A percentile compares a stretch with the other conserved stretches of the same genome.
phyloP scores from a whole-genome alignment of 2,329 filamentous ascomycete genomes.

The Thelonectria blattea region DNA sequence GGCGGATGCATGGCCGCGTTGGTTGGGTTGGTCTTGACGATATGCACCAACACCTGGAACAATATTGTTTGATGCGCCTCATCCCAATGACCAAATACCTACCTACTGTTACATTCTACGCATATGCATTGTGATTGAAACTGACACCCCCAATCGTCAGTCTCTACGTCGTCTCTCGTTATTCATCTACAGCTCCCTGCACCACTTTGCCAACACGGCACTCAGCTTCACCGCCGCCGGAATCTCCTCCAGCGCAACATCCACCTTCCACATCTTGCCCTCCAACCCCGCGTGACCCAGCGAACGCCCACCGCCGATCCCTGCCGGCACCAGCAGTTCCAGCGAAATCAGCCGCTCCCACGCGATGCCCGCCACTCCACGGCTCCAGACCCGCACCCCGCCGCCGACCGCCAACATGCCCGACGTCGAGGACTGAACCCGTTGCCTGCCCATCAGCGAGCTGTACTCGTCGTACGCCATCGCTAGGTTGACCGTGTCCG shows the following conservation, averaged over 20 bases:
- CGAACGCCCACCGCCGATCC: conserved; percentile 57
- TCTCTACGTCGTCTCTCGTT: background rate
- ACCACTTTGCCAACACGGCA: conserved; percentile 73
- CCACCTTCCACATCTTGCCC: conserved; percentile 75
- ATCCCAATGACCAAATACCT: too few species aligned
- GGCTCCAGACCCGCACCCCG: conserved; percentile 73
- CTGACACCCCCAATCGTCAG: background rate
- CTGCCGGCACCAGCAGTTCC: conserved; percentile 71
- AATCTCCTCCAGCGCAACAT: conserved; percentile 81
- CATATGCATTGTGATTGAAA: background rate
- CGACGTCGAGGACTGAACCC: conserved; percentile 72
- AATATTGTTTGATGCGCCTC: background rate
- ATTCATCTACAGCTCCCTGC: conserved; percentile 66
- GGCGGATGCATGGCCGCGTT: background rate
- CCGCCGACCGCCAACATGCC: conserved; percentile 71
- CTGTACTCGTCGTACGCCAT: conserved; percentile 89
- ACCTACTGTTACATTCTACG: background rate
- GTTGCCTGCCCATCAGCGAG: conserved; percentile 73
- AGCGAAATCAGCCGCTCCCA: conserved; percentile 78
- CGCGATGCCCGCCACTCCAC: conserved; percentile 72
- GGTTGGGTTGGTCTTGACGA: background rate
- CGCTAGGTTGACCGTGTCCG: conserved; percentile 81
- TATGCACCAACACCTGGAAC: background rate
- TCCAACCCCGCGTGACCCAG: conserved; percentile 61
- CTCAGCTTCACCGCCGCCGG: conserved; percentile 64